Evolutionary conservation across 2,329 filamentous ascomycete genomes (phyloP).

Genomic region (Penicillium corylophilum): DNA sequence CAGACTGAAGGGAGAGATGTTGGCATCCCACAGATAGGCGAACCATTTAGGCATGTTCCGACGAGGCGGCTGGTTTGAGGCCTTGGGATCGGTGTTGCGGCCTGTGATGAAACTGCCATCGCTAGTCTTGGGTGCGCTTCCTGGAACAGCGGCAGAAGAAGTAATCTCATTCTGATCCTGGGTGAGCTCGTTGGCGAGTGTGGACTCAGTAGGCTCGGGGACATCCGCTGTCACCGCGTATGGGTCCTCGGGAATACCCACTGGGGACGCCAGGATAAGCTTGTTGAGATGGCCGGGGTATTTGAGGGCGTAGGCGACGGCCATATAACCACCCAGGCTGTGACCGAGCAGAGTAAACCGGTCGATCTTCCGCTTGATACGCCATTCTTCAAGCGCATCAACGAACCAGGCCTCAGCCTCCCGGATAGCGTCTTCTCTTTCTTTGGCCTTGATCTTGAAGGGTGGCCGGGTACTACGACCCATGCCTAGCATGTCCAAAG

Average conservation of each 20-base stretch:
- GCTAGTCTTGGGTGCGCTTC: constrained; percentile 35
- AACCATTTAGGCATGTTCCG: constrained; percentile 79
- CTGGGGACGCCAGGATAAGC: constrained; percentile 89
- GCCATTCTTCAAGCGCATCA: constrained; percentile 95
- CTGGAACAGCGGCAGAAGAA: constrained; percentile 21
- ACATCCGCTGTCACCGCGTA: constrained; percentile 79
- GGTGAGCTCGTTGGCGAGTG: constrained; percentile 73
- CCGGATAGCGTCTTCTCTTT: constrained; percentile 72
- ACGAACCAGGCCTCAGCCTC: constrained; percentile 97
- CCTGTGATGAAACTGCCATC: constrained; percentile 58
- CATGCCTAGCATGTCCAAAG: constrained; percentile 94
- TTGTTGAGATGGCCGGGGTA: constrained; percentile 95
- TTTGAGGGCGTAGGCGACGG: constrained; percentile 91
- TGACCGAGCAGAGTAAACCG: constrained; percentile 92
- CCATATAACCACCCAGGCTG: constrained; percentile 91
- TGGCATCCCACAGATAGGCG: constrained; percentile 92
- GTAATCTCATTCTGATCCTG: constrained; percentile 63
- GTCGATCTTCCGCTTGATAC: constrained; percentile 81
- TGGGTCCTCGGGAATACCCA: constrained; percentile 91
- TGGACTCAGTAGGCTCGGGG: constrained; percentile 72
- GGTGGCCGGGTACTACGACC: constrained; percentile 79
- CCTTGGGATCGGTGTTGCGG: constrained; percentile 31
- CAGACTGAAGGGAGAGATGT: constrained; percentile 90
- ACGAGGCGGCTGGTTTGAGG: constrained; percentile 51
- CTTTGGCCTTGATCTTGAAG: constrained; percentile 82